phyloP scores from a whole-genome alignment of 2,329 filamentous ascomycete genomes.

The Mollisiaceae sp. region DNA sequence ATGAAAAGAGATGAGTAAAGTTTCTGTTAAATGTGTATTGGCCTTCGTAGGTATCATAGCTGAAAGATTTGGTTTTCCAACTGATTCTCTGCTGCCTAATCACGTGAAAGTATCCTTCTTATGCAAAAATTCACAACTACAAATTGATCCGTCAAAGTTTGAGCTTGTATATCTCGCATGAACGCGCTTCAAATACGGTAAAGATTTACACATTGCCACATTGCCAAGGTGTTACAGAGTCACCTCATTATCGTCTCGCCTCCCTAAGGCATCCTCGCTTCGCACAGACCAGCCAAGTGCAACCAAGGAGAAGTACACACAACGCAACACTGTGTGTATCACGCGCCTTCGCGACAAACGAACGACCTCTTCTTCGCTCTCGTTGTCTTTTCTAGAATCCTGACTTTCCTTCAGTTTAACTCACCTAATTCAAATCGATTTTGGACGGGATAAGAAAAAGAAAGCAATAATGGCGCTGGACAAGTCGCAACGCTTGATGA shows the following conservation, averaged over 20 bases:
- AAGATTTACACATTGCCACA: neutral
- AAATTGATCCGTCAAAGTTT: neutral
- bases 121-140: neutral
- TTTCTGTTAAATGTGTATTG: neutral
- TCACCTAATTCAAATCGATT: neutral
- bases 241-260: neutral
- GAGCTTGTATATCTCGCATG: neutral
- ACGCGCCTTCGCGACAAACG: neutral
- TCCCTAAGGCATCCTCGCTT: constrained; percentile 3
- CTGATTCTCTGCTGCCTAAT: too few relatives aligned
- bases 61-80: neutral
- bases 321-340: neutral
- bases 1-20: neutral
- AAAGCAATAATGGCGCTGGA: constrained; percentile 13
- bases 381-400: neutral
- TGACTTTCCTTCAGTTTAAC: neutral
- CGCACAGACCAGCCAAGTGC: neutral
- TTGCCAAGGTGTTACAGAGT: neutral
- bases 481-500: constrained; percentile 35
- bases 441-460: neutral
- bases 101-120: too few relatives aligned
- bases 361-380: neutral
- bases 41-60: neutral
- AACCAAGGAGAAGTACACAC: neutral
- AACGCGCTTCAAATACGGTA: neutral